Evolutionary conservation across 129 eudicot genomes (phyloP).

Genomic region (Scalesia atractyloides): DNA sequence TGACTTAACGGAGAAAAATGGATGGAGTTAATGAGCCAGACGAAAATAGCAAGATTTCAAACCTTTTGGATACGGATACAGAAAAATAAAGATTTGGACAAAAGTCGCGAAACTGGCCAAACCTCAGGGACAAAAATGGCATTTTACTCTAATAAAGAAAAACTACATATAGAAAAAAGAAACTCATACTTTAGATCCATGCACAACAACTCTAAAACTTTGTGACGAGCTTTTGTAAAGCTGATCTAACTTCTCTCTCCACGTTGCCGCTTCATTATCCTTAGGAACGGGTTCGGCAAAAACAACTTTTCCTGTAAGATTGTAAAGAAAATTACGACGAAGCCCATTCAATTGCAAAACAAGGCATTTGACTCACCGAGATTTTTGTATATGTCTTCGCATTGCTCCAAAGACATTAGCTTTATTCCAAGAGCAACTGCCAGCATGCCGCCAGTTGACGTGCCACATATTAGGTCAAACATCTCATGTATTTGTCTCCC

Average conservation of each 20-base stretch:
- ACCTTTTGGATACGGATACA: too few species aligned
- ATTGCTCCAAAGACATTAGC: conserved; percentile 83
- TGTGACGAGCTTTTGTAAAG: conserved; percentile 98
- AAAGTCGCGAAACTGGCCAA: too few species aligned
- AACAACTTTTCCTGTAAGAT: conserved; percentile 79
- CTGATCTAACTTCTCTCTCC: conserved; percentile 98
- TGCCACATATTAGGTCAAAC: conserved; percentile 99
- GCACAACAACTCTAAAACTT: conserved; percentile 96
- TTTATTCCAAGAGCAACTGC: conserved; percentile 99
- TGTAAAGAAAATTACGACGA: conserved; percentile 5
- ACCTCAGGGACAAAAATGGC: too few species aligned
- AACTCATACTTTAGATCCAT: conserved; percentile 94
- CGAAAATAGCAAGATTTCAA: too few species aligned
- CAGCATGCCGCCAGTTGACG: conserved; percentile 99
- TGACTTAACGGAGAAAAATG: too few species aligned
- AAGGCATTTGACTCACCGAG: conserved; percentile 64
- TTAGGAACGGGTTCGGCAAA: conserved; percentile 95
- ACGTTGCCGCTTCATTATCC: conserved; percentile 97
- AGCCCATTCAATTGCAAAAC: background rate
- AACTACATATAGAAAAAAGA: background rate
- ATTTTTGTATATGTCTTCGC: conserved; percentile 96
- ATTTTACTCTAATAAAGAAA: too few species aligned
- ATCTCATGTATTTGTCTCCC: conserved; percentile 92
- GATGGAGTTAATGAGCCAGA: too few species aligned
- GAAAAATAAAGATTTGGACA: too few species aligned